Evolutionary conservation across 1,284 basidiomycete genomes (phyloP), one percentile per base, ranked within the genome.

Genomic region (Tremellales sp.): DNA sequence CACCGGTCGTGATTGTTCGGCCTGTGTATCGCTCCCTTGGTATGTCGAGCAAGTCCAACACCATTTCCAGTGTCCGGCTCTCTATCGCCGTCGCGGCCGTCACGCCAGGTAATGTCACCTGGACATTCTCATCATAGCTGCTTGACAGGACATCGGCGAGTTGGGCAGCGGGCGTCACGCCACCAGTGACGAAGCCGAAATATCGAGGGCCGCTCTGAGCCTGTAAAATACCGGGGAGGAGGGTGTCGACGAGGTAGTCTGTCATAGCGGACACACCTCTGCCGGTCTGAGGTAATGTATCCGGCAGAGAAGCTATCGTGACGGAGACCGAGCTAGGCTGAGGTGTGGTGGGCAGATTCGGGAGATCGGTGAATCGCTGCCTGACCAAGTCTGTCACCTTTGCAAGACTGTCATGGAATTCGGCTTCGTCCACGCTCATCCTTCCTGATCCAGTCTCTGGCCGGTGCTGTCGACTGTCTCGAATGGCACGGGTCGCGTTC

Each of bases 151-250:
- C 63, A 48, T 76, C 75, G 2, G 74, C 73, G 10, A 78, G 56
- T 51, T 76, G 75, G 3, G 78, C 74, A 0, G 75, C 72, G 0
- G 74, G 70, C 13, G 73, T 70, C 2, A 71, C 67, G 1, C 77
- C 77, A 13, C 77, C 77, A 3, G 72, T 75, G 3, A 80, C 75
- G 50, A 80, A 77, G 0, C 78, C 78, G 58, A 75, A 80, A 56
- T 78, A 80, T 22, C 77, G 63, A 3, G 70, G 71, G 0, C 75
- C 76, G 26, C 70, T 67, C 46, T 78, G 77, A 11, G 73, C 76
- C 26, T 61, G 60, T 1, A 73, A 57, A 2, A 76, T 61, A 1
- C 74, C 76, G 0, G 70, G 71, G 0, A 70, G 50, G 4, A 79
- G 46, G 2, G 57, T 51, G 2, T 64, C 42, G 23, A 71, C 17